Conservation (phyloP, 441 rosid species). For the Syzygium syzygioides region DNA sequence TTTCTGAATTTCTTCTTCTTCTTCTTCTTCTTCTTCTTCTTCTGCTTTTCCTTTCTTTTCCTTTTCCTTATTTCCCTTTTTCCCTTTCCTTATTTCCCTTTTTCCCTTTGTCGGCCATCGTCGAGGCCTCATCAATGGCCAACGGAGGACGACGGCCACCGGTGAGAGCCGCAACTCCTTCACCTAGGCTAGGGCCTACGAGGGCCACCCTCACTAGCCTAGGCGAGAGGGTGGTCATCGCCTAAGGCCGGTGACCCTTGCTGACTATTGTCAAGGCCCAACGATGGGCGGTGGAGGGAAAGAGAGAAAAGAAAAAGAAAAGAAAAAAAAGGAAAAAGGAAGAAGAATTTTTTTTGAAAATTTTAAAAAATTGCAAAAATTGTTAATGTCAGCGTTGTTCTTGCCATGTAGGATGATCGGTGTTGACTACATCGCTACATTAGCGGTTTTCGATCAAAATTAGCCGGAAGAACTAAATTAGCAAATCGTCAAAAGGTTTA, state of each 20-base stretch:
- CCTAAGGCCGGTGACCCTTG: not conserved
- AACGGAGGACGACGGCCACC: not conserved
- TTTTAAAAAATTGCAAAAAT: not conserved
- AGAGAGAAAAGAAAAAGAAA: not conserved
- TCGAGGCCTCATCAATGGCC: not conserved
- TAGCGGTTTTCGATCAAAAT: not conserved
- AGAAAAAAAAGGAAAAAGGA: not conserved
- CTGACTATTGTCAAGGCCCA: not conserved
- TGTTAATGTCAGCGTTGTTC: rapidly evolving
- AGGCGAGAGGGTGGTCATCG: not conserved
- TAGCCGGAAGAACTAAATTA: not conserved
- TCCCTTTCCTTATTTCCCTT: not conserved
- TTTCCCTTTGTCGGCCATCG: not conserved
- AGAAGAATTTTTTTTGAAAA: not conserved
- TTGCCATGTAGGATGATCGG: rapidly evolving
- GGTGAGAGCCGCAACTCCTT: not conserved
- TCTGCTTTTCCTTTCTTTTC: too few species aligned
- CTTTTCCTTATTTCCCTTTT: not conserved
- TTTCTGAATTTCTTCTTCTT: not conserved
- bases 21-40: too few species aligned
- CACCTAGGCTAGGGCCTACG: not conserved
- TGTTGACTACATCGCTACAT: not conserved
- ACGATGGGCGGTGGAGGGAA: not conserved
- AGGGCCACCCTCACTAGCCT: too few species aligned
- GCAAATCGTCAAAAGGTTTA: not conserved